Evolutionary conservation across 2,329 filamentous ascomycete species (phyloP).

Genomic region (Xylariomycetidae sp.): DNA sequence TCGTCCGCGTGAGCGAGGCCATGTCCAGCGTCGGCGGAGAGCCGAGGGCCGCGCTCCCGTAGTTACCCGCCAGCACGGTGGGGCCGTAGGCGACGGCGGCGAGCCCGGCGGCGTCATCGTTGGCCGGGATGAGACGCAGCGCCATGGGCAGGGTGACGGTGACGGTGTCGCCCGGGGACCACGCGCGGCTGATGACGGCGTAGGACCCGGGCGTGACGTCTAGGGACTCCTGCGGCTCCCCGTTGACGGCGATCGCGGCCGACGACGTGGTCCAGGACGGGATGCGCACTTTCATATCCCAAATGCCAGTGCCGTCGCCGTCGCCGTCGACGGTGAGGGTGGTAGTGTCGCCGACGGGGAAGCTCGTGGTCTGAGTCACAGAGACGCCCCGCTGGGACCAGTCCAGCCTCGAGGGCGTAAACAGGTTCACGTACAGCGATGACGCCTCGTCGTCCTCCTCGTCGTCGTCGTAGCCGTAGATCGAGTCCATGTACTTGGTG

Average conservation of each 20-base stretch:
- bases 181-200: conserved; percentile 34
- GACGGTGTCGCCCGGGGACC: conserved; percentile 39
- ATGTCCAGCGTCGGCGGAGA: conserved; percentile 27
- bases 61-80: conserved; percentile 39
- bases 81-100: conserved; percentile 45
- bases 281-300: conserved; percentile 37
- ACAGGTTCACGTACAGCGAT: conserved; percentile 45
- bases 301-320: conserved; percentile 28
- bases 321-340: conserved; percentile 34
- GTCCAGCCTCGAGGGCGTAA: conserved; percentile 39
- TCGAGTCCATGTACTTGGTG: conserved; percentile 48
- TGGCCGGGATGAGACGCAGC: conserved; percentile 38
- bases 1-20: conserved; percentile 20
- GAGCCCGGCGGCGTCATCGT: conserved; percentile 38
- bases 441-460: no score
- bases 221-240: conserved; percentile 23
- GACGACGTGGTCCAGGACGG: conserved; percentile 40
- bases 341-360: conserved; percentile 35
- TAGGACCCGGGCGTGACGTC: conserved; percentile 33
- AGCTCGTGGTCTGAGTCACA: conserved; percentile 38
- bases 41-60: conserved; percentile 28
- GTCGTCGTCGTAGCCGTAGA: conserved; percentile 43
- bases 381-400: conserved; percentile 38
- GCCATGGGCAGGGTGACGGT: conserved; percentile 41
- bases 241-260: conserved; percentile 39